Conservation (phyloP, 306 rosid species). For the Datisca glomerata region DNA sequence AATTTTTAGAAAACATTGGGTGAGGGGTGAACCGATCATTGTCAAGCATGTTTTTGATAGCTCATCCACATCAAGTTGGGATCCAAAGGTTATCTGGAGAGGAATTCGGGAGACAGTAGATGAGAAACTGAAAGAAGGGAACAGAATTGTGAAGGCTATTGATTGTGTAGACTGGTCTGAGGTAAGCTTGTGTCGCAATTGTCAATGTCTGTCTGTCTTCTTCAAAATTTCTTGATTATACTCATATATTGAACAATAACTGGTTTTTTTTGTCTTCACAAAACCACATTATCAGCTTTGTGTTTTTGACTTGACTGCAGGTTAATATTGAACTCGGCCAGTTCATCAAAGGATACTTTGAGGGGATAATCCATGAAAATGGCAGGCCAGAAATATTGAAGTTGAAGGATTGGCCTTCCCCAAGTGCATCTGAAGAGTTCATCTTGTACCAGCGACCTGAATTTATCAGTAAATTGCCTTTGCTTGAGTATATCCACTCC, state of each 20-base stretch:
- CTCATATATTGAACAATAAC: background rate
- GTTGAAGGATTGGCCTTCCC: conserved; percentile 95
- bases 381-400: conserved; percentile 75
- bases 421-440: conserved; percentile 90
- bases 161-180: conserved; percentile 79
- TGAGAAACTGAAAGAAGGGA: conserved; percentile 59
- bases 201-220: background rate
- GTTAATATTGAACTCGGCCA: conserved; percentile 61
- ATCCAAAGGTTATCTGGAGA: conserved; percentile 74
- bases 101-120: conserved; percentile 66
- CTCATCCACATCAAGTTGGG: conserved; percentile 75
- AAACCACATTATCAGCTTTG: no score
- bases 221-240: background rate
- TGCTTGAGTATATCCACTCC: conserved; percentile 91
- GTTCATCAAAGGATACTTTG: conserved; percentile 69
- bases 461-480: conserved; percentile 85
- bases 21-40: conserved; percentile 62
- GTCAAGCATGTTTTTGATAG: conserved; percentile 70
- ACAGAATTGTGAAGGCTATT: conserved; percentile 60
- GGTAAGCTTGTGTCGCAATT: conserved; percentile 32
- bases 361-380: conserved; percentile 51
- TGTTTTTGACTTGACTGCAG: conserved; percentile 34
- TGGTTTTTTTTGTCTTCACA: no score
- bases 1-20: conserved; percentile 83
- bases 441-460: conserved; percentile 92